Conservation (phyloP, 352 stramenopile species). For the Aphanomyces astaci region DNA sequence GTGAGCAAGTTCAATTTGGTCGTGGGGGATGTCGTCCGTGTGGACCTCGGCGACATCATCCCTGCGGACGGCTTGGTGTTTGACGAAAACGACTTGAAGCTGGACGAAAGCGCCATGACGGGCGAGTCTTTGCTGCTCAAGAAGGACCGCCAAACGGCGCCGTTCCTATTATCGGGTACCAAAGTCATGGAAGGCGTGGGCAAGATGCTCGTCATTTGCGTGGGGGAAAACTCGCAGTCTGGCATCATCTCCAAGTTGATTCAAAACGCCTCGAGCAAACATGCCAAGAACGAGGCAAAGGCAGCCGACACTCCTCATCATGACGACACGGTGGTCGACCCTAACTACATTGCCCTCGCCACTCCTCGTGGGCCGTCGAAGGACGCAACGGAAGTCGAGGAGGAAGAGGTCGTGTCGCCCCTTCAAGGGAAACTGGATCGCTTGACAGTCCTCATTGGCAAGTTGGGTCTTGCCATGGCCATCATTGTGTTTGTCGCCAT, state of each 20-base stretch:
- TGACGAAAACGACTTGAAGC: conserved; percentile 80
- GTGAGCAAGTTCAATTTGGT: conserved; percentile 71
- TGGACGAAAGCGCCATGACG: conserved; percentile 89
- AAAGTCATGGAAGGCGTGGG: conserved; percentile 89
- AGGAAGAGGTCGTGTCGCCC: conserved; percentile 49
- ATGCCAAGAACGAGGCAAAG: conserved; percentile 45
- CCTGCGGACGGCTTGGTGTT: conserved; percentile 86
- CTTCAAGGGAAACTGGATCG: conserved; percentile 81
- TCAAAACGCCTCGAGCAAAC: conserved; percentile 51
- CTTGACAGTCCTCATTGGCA: conserved; percentile 76
- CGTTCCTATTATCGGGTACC: conserved; percentile 91
- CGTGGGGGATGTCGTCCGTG: conserved; percentile 84
- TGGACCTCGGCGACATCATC: conserved; percentile 81
- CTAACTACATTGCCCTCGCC: conserved; percentile 26
- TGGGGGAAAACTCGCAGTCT: conserved; percentile 89
- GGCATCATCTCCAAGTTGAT: conserved; percentile 89
- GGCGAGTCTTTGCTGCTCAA: conserved; percentile 85
- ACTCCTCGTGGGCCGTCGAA: conserved; percentile 55
- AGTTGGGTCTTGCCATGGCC: conserved; percentile 61
- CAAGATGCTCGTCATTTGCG: conserved; percentile 89
- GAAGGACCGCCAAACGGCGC: conserved; percentile 72
- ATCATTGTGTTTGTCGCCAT: conserved; percentile 77
- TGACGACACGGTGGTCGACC: neutral
- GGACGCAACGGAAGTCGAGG: conserved; percentile 73
- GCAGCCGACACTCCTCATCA: conserved; percentile 20